These are phyloP conservation scores for Nitzschia sp. DNA, from an alignment of 108 stramenopile genomes.

Conservation along the genomic window DNA sequence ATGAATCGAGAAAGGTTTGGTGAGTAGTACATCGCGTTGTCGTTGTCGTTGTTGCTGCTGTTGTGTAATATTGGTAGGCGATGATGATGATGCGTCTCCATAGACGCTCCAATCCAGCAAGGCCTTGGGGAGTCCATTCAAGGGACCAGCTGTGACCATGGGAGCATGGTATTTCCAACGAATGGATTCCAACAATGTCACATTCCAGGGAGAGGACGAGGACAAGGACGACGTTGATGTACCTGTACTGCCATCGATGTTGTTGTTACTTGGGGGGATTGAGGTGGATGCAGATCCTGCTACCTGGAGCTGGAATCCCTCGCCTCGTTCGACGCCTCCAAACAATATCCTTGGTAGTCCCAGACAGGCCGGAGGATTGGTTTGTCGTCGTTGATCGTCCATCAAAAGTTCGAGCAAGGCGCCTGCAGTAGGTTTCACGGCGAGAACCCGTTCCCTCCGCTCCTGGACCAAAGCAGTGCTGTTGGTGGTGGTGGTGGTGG, in stretches of 20 bases:
- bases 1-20: constrained; percentile 25
- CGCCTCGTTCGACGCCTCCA: constrained; percentile 13
- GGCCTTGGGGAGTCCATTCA: constrained; percentile 32
- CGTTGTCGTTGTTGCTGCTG: not conserved
- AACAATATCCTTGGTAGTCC: constrained; percentile 10
- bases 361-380: not conserved
- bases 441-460: not conserved
- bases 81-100: not conserved
- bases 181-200: constrained; percentile 17
- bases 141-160: constrained; percentile 1
- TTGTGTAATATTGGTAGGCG: constrained; percentile 1
- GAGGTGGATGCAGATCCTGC: too few species aligned
- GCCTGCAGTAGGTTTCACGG: not conserved
- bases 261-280: too few species aligned
- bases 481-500: too few species aligned
- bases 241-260: too few species aligned
- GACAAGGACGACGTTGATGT: too few species aligned
- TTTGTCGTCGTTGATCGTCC: not conserved
- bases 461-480: too few species aligned
- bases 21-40: not conserved
- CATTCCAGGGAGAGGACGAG: too few species aligned
- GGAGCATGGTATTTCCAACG: constrained; percentile 25
- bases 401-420: not conserved
- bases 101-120: constrained; percentile 14
- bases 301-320: too few species aligned